Percentiles rank a stretch among this genome's conserved stretches.
Evolutionary conservation across 306 rosid genomes (phyloP).

Genomic region (Trichosanthes cucumerina): DNA sequence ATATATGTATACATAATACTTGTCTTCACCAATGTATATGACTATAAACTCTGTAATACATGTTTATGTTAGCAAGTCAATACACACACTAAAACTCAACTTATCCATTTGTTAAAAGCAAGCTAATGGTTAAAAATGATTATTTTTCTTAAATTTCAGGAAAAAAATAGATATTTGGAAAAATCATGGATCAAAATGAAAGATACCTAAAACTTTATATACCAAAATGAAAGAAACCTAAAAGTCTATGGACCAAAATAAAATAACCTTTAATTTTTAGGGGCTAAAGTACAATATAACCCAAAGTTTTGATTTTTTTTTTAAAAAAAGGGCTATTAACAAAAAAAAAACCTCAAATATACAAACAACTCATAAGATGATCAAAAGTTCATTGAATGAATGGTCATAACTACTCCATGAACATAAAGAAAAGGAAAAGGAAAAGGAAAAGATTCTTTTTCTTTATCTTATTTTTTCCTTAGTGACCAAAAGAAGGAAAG

Average conservation of each 20-base stretch:
- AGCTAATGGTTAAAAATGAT: no score
- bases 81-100: no score
- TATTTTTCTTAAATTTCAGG: no score
- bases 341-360: background rate
- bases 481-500: background rate
- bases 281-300: background rate
- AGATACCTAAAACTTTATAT: no score
- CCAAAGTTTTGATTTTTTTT: background rate
- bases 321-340: background rate
- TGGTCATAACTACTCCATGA: background rate
- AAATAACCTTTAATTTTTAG: background rate
- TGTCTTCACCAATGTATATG: no score
- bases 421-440: background rate
- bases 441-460: background rate
- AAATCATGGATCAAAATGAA: no score
- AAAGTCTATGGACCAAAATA: background rate
- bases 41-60: no score
- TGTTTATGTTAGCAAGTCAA: no score
- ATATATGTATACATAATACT: background rate
- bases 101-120: no score
- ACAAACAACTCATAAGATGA: background rate
- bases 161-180: no score
- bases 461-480: background rate
- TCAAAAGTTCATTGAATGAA: background rate
- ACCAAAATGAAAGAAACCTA: background rate